These are phyloP conservation scores for Rhodamnia argentea DNA, from an alignment of 345 rosid species.

Conservation along the genomic window DNA sequence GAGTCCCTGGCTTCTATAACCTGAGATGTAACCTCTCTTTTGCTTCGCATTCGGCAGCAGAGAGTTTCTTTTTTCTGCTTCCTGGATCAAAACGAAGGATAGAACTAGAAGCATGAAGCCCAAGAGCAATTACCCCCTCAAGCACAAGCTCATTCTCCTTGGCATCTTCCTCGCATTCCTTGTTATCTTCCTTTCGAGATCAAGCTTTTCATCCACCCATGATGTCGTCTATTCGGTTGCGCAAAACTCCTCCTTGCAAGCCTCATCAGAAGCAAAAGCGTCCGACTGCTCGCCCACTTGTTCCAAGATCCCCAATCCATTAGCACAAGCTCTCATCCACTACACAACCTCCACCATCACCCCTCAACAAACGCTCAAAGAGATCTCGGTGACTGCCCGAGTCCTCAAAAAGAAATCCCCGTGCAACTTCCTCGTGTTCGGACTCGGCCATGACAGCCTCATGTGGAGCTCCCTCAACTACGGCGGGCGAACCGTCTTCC, in stretches of 20 bases:
- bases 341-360: constrained; percentile 78
- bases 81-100: neutral
- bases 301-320: constrained; percentile 43
- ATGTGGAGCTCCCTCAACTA: constrained; percentile 88
- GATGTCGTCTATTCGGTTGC: neutral
- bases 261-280: neutral
- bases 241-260: neutral
- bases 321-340: constrained; percentile 66
- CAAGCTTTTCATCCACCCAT: constrained; percentile 33
- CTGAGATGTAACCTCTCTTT: neutral
- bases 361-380: constrained; percentile 74
- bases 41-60: neutral
- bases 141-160: constrained; percentile 49
- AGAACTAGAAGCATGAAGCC: constrained; percentile 43
- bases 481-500: constrained; percentile 76
- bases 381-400: constrained; percentile 49
- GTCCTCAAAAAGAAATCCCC: constrained; percentile 63
- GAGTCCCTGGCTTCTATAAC: neutral
- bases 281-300: constrained; percentile 27
- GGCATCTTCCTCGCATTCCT: constrained; percentile 48
- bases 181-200: constrained; percentile 46
- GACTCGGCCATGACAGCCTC: constrained; percentile 83
- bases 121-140: constrained; percentile 34
- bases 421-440: constrained; percentile 88
- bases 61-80: neutral